Evolutionary conservation across 2,329 filamentous ascomycete genomes (phyloP).

Genomic region (Colletotrichum scovillei): DNA sequence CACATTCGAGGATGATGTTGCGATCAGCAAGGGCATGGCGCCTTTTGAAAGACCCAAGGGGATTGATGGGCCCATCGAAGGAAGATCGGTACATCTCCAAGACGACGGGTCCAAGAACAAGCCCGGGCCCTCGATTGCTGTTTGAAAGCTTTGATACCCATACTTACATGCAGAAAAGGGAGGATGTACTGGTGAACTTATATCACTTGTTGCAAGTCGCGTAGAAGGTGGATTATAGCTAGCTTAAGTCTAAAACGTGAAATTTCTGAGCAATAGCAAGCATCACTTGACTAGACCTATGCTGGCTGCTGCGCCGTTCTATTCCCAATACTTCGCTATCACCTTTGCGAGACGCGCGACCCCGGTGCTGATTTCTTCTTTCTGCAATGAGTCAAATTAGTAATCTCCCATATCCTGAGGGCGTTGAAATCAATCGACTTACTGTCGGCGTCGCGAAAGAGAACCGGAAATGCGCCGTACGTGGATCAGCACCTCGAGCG

Average conservation of each 20-base stretch:
- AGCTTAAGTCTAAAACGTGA: neutral
- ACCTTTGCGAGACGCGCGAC: constrained; percentile 27
- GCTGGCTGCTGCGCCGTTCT: neutral
- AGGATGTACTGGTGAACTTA: no score
- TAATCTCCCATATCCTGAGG: neutral
- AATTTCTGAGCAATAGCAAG: neutral
- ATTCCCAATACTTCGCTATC: constrained; percentile 17
- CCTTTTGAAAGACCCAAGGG: constrained; percentile 30
- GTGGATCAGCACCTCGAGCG: constrained; percentile 39
- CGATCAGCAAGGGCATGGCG: constrained; percentile 31
- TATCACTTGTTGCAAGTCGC: no score
- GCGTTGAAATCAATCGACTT: constrained; percentile 17
- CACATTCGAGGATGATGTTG: constrained; percentile 33
- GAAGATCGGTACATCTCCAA: neutral
- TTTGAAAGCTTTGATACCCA: neutral
- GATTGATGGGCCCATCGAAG: constrained; percentile 14
- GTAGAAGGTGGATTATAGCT: neutral
- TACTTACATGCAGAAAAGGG: no score
- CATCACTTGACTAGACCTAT: neutral
- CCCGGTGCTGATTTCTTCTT: constrained; percentile 35
- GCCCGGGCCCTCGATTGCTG: neutral
- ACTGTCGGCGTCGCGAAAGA: constrained; percentile 44
- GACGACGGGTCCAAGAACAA: neutral
- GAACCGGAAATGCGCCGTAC: constrained; percentile 41
- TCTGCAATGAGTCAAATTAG: constrained; percentile 22